Evolutionary conservation across 257 asterid species (phyloP), one percentile per base, ranked within the genome.

Genomic region (Primulina eburnea): DNA sequence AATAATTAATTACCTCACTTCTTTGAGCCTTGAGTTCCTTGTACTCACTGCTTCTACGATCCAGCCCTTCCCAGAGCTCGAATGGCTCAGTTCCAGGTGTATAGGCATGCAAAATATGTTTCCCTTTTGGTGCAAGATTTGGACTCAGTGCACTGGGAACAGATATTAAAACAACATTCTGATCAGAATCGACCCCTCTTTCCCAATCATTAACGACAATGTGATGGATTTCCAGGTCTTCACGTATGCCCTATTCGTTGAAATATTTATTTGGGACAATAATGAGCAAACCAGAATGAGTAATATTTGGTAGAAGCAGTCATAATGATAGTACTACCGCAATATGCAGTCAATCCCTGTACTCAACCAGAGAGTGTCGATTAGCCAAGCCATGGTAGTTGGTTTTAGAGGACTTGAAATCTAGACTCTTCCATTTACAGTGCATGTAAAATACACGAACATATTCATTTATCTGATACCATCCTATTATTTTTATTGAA

Each of bases 81-180:
- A 84, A 92, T 4, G 98, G 96, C 80, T 92, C 98, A 2, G 98
- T 92, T 60, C 98, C 98, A 1, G 98, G 97, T 43, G 89, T 86
- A 64, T 92, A 90, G 61, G 98, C 98, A 67, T 92, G 98, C 70
- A 92, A 71, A 28, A 92, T 77, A 35, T 90, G 97, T 74, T 92
- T 92, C 43, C 98, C 97, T 6, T 92, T 90, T 30, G 98, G 98
- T 4, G 96, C 97, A 63, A 92, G 93, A 69, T 90, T 82, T 0
- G 90, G 89, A 68, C 97, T 90, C 60, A 92, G 87, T 33, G 80
- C 90, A 53, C 95, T 92, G 0, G 98, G 98, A 64, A 90, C 82
- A 12, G 97, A 90, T 77, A 92, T 90, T 66, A 92, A 82, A 28
- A 92, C 97, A 9, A 90, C 96, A 64, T 92, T 92, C 82, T 92